phyloP scores from a whole-genome alignment of 768 basidiomycete species.

The Mycena leptocephala region DNA sequence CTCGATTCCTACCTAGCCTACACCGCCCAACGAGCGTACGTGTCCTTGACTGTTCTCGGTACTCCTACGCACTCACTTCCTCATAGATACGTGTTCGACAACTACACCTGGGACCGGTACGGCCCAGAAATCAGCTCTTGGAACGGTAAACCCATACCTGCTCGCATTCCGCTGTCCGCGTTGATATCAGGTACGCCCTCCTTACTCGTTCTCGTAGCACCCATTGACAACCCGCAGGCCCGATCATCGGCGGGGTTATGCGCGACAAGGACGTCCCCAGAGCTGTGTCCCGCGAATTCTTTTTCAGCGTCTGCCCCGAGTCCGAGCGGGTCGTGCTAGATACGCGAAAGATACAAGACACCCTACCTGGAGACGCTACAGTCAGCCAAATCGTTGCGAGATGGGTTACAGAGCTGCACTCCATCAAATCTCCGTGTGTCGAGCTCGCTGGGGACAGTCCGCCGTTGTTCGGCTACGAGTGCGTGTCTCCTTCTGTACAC shows the following conservation, averaged over 20 bases:
- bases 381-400: conserved; percentile 11
- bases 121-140: conserved; percentile 60
- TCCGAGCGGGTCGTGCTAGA: conserved; percentile 23
- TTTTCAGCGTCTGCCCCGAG: conserved; percentile 63
- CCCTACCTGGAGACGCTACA: background rate
- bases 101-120: conserved; percentile 70
- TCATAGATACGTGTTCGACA: conserved; percentile 69
- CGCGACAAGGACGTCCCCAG: conserved; percentile 55
- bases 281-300: conserved; percentile 64
- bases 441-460: conserved; percentile 22
- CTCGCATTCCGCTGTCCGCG: conserved; percentile 69
- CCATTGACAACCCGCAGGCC: conserved; percentile 36
- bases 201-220: background rate
- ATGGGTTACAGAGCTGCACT: conserved; percentile 15
- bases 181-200: conserved; percentile 62
- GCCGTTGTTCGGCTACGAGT: conserved; percentile 28
- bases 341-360: conserved; percentile 2
- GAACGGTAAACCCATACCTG: conserved; percentile 67
- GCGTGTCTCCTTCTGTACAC: background rate
- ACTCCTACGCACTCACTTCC: background rate
- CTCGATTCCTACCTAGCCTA: conserved; percentile 68
- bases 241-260: conserved; percentile 33
- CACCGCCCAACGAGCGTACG: conserved; percentile 62
- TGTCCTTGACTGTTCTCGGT: background rate
- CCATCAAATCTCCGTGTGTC: conserved; percentile 23